phyloP scores from a whole-genome alignment of 345 rosid species.

The Trapa bicornis region DNA sequence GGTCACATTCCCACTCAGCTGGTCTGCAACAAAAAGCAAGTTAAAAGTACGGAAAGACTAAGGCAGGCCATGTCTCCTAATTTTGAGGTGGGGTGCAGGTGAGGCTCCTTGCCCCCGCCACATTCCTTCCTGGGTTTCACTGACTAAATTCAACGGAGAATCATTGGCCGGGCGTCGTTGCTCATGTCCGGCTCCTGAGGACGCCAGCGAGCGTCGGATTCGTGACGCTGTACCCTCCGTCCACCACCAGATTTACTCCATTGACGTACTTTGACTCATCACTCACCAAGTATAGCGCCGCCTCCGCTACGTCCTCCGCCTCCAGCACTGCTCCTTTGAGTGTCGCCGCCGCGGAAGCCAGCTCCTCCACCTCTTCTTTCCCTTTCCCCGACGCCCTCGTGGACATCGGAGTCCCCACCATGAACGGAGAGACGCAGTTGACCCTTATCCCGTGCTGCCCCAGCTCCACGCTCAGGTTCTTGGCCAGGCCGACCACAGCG shows the following conservation, averaged over 20 bases:
- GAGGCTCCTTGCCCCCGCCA: no score
- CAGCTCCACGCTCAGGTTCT: slow-evolving; percentile 26
- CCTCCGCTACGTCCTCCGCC: slow-evolving; percentile 19
- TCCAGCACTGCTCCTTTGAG: slow-evolving; percentile 17
- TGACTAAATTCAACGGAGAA: background rate
- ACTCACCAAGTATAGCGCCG: slow-evolving; percentile 26
- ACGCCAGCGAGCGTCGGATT: background rate
- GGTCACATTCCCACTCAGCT: no score
- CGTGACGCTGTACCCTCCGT: background rate
- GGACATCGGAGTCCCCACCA: background rate
- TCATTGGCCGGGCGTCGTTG: background rate
- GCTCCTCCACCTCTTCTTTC: background rate
- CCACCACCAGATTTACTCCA: slow-evolving; percentile 18
- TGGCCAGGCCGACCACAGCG: slow-evolving; percentile 22
- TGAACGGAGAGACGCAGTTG: slow-evolving; percentile 29
- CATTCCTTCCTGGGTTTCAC: no score
- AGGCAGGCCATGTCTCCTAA: no score
- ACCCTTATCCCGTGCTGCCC: slow-evolving; percentile 30
- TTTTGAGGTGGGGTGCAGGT: no score
- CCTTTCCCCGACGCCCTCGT: background rate
- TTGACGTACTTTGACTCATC: slow-evolving; percentile 30
- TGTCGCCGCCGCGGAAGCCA: slow-evolving; percentile 2
- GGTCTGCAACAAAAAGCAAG: no score
- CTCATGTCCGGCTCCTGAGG: background rate
- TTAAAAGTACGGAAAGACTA: no score